Percentiles rank a stretch among this genome's conserved stretches.
Conservation (phyloP, 345 rosid species). For the Carallia brachiata region DNA sequence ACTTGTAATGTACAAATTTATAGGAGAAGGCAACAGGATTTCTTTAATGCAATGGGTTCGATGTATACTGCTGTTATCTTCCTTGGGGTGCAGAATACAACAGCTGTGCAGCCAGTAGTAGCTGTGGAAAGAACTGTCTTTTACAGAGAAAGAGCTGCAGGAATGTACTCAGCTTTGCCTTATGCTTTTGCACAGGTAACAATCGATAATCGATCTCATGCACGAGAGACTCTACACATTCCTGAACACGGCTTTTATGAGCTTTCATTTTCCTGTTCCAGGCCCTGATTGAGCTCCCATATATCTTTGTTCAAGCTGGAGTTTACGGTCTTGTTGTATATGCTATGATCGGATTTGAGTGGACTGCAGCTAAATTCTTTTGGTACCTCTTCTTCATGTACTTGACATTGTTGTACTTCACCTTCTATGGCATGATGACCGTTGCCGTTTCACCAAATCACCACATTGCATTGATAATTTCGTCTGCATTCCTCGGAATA, state of each 20-base stretch:
- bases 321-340: constrained; percentile 57
- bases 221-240: not conserved
- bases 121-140: constrained; percentile 11
- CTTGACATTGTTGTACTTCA: constrained; percentile 63
- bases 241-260: too few relatives aligned
- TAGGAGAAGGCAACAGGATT: constrained; percentile 48
- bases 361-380: constrained; percentile 51
- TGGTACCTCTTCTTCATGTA: constrained; percentile 68
- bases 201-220: not conserved
- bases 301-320: constrained; percentile 43
- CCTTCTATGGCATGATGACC: constrained; percentile 72
- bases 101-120: constrained; percentile 41
- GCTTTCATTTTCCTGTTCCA: not conserved
- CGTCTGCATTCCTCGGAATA: constrained; percentile 45
- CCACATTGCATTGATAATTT: constrained; percentile 51
- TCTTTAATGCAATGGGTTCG: constrained; percentile 71
- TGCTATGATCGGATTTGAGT: constrained; percentile 62
- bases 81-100: constrained; percentile 63
- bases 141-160: constrained; percentile 13
- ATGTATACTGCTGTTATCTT: constrained; percentile 71
- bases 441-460: constrained; percentile 65
- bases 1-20: not conserved
- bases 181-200: constrained; percentile 12
- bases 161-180: constrained; percentile 14
- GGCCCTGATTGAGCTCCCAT: constrained; percentile 51